Evolutionary conservation across 169 alveolate species (phyloP).

Genomic region (Theileria annulata): DNA sequence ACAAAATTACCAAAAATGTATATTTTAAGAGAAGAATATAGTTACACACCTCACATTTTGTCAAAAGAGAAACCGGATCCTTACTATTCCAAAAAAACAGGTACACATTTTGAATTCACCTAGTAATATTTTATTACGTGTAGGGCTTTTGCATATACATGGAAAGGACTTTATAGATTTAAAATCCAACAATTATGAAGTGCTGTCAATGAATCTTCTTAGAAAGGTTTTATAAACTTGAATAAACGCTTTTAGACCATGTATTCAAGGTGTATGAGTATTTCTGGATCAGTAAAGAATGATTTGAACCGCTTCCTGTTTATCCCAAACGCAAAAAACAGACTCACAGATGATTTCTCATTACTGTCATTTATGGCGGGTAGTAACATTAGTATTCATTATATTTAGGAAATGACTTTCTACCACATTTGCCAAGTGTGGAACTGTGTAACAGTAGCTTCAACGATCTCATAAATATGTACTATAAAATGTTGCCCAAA

Average conservation of each 20-base stretch:
- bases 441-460: slow-evolving; percentile 60
- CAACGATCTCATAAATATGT: slow-evolving; percentile 34
- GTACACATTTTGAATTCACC: slow-evolving; percentile 5
- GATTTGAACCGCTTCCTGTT: slow-evolving; percentile 7
- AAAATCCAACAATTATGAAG: slow-evolving; percentile 46
- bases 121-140: not conserved
- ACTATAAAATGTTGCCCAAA: slow-evolving; percentile 42
- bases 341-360: slow-evolving; percentile 59
- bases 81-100: slow-evolving; percentile 50
- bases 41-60: slow-evolving; percentile 58
- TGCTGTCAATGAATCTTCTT: slow-evolving; percentile 36
- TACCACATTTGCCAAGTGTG: slow-evolving; percentile 61
- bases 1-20: slow-evolving; percentile 43
- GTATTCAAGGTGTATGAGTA: slow-evolving; percentile 32
- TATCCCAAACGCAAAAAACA: slow-evolving; percentile 27
- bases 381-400: not conserved
- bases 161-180: slow-evolving; percentile 55
- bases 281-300: not conserved
- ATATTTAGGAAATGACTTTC: slow-evolving; percentile 59
- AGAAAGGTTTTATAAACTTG: slow-evolving; percentile 13
- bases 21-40: slow-evolving; percentile 53
- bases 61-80: slow-evolving; percentile 56
- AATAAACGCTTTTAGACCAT: slow-evolving; percentile 6
- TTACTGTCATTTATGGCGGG: slow-evolving; percentile 65
- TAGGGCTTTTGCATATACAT: slow-evolving; percentile 61